Base-by-base conservation (phyloP, 1,139 yeast genomes). In the Diutina catenulata region DNA sequence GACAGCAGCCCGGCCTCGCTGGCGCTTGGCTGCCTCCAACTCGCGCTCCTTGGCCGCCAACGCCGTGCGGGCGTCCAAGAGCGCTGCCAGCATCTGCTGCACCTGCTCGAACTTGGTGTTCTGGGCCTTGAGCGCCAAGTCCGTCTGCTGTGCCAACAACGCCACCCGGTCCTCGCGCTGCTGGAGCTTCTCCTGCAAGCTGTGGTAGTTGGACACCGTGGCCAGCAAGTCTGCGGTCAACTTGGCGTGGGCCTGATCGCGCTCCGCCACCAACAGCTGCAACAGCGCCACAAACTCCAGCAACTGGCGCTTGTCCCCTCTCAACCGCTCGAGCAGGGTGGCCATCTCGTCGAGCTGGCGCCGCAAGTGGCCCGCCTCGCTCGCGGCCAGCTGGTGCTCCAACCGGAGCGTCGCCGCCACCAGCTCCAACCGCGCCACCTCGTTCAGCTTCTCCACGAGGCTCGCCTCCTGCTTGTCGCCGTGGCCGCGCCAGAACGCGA, bases 71-170 rank as follows among this genome's bases (percentile, higher is more conserved):
- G 64, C 50, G 4, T 59, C 57, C 40, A 77, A 52, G 18, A 71
- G 60, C 5, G 64, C 50, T 20, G 60, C 48, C 25, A 67, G 58
- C 28, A 76, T 52, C 42, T 80, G 82, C 33, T 61, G 61, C 21
- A 80, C 65, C 31, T 69, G 64, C 43, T 81, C 91, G 41, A 82
- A 64, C 51, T 79, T 77, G 15, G 72, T 64, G 49, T 80, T 84
- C 49, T 76, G 81, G 36, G 82, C 76, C 42, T 69, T 71, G 36
- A 72, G 55, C 19, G 80, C 80, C 42, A 70, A 56, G 39, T 74
- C 80, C 26, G 75, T 68, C 42, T 76, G 76, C 38, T 59, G 64
- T 10, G 71, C 49, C 36, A 68, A 53, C 18, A 68, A 62, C 29
- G 60, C 60, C 26, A 74, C 59, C 41, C 70, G 70, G 41, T 65